Evolutionary conservation across 2,329 filamentous ascomycete species (phyloP), one percentile per base, ranked within the genome.

Genomic region (Fusarium tanahbumbuense): DNA sequence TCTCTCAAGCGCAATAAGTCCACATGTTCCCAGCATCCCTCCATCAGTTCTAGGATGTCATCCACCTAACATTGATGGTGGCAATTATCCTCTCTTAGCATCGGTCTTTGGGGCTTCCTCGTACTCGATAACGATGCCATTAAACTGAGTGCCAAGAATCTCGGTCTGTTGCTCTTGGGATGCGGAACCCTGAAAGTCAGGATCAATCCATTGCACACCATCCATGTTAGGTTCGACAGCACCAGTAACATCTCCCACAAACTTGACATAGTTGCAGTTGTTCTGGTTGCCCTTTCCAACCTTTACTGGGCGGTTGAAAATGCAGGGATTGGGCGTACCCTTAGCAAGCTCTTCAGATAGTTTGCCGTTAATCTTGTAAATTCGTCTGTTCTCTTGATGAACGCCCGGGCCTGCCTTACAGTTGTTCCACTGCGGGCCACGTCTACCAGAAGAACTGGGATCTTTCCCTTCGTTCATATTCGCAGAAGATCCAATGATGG

Each of bases 11-110:
- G 2, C 32, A 18, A 18, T 1, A 34, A 9, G 15, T 18, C 16
- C 15, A 34, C 15, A 10, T 5, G 0, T 34, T 34, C 8, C 8
- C 5, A 9, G 6, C 5, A 8, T 18, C 32, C 32, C 8, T 18
- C 5, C 16, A 10, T 15, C 2, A 34, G 1, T 15, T 5, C 32
- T 11, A 6, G 10, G 6, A 1, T 11, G 2, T 15, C 0, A 11
- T 18, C 42, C 13, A 20, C 41, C 15, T 6, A 23, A 3, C 3
- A 1, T 0, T 8, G 16, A 12, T n/a, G 16, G 18, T 1, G 6
- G 23, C 15, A 8, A n/a, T 27, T 10, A 27, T 27, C 0, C 23
- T 11, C 23, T n/a, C 10, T 12, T 27, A 11, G 3, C 4, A 45
- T 18, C 15, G 18, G 8, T 5, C 5, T 1, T 3, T 13, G 9